Percentiles rank a stretch among this genome's conserved stretches.
Conservation (phyloP, 257 asterid species). For the Solanum sitiens region DNA sequence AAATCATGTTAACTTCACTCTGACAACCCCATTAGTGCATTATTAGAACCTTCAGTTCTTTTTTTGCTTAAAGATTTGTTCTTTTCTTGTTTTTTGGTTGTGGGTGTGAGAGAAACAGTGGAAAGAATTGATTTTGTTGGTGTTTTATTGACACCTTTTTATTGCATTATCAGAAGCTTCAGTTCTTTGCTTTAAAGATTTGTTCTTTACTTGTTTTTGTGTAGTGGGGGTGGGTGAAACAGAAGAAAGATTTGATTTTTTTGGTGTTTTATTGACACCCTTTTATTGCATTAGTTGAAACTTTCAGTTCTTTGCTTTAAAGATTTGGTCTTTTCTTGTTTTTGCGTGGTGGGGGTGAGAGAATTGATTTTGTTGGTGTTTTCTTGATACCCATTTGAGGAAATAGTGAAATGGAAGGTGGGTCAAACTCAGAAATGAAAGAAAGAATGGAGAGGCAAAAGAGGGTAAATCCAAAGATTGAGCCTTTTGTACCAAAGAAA, state of each 20-base stretch:
- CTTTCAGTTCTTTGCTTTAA: background rate
- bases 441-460: conserved; percentile 29
- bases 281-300: background rate
- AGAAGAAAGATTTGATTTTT: background rate
- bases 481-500: conserved; percentile 63
- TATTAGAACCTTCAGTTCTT: background rate
- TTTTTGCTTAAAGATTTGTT: background rate
- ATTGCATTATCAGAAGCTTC: background rate
- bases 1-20: background rate
- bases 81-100: conserved; percentile 5
- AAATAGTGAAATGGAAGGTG: conserved; percentile 57
- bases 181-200: background rate
- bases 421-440: conserved; percentile 44
- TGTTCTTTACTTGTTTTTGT: background rate
- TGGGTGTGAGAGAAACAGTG: background rate
- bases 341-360: background rate
- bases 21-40: background rate
- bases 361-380: background rate
- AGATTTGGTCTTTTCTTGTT: background rate
- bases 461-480: conserved; percentile 43
- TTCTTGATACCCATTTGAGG: conserved; percentile 22
- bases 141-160: conserved; percentile 8
- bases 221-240: background rate
- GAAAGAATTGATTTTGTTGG: background rate
- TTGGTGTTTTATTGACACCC: background rate